Percentiles rank a stretch among this genome's conserved stretches.
These are phyloP conservation scores for Alternaria triticina DNA, from an alignment of 2,329 filamentous ascomycete species.

Conservation along the genomic window DNA sequence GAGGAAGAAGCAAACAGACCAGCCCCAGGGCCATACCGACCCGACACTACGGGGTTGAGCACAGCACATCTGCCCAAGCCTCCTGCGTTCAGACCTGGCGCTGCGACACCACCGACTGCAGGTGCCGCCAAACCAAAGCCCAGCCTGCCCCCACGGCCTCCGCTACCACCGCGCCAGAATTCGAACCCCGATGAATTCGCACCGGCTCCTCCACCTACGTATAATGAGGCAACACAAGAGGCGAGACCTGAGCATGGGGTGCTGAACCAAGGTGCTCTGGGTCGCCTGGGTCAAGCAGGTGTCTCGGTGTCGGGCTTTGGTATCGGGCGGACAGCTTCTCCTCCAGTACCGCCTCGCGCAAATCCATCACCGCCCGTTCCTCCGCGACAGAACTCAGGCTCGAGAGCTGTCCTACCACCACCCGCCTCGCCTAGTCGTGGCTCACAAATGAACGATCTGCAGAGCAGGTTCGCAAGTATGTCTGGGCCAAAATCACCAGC, in stretches of 20 bases:
- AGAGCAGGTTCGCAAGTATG: constrained; percentile 65
- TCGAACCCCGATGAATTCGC: constrained; percentile 56
- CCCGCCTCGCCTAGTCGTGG: constrained; percentile 24
- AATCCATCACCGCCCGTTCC: constrained; percentile 36
- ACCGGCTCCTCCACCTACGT: constrained; percentile 55
- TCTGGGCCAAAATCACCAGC: constrained; percentile 42
- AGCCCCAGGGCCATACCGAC: constrained; percentile 70
- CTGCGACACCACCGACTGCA: constrained; percentile 29
- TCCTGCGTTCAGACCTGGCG: constrained; percentile 61
- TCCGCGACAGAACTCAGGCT: constrained; percentile 28
- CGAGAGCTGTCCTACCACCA: constrained; percentile 23
- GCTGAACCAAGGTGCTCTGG: constrained; percentile 66
- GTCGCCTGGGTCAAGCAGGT: constrained; percentile 73
- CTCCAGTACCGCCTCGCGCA: constrained; percentile 47
- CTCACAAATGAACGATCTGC: constrained; percentile 68
- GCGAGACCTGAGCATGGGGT: constrained; percentile 44
- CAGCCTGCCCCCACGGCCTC: constrained; percentile 70
- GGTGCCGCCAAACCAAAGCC: constrained; percentile 56
- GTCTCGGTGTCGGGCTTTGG: constrained; percentile 79
- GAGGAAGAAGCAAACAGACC: constrained; percentile 44
- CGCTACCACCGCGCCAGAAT: constrained; percentile 72
- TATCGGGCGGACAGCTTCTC: constrained; percentile 62
- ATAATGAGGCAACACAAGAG: constrained; percentile 50
- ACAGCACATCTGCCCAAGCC: constrained; percentile 75
- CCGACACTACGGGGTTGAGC: constrained; percentile 73